Conservation (phyloP, 1,139 yeast genomes). For the Meyerozyma elateridarum region DNA sequence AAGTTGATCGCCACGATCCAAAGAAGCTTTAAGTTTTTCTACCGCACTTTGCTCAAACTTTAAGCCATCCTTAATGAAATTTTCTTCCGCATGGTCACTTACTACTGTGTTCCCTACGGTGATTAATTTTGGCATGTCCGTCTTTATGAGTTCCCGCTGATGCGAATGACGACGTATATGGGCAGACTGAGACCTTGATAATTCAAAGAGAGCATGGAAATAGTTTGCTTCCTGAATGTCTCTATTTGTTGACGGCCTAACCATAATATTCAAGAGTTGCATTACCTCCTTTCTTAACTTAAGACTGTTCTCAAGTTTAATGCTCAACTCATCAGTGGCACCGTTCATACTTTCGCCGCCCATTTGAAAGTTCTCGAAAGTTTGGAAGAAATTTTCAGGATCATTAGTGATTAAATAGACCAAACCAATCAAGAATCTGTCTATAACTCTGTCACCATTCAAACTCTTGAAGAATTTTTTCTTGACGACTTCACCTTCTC, state of each 20-base stretch:
- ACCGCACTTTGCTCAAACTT: conserved; percentile 32
- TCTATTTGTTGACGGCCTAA: conserved; percentile 5
- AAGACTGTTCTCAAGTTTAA: background rate
- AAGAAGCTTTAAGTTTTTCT: conserved; percentile 14
- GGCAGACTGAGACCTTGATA: conserved; percentile 21
- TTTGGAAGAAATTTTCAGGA: conserved; percentile 18
- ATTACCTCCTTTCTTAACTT: background rate
- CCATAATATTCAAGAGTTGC: background rate
- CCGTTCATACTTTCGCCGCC: background rate
- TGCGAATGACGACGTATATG: conserved; percentile 8
- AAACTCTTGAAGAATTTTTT: conserved; percentile 21
- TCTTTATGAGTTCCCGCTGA: conserved; percentile 7
- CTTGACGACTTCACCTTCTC: conserved; percentile 21
- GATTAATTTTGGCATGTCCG: conserved; percentile 6
- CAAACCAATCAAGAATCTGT: conserved; percentile 32
- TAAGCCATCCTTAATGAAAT: conserved; percentile 16
- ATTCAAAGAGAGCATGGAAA: conserved; percentile 31
- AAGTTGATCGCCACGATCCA: background rate
- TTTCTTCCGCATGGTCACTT: background rate
- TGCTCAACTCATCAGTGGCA: too few species aligned
- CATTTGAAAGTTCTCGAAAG: conserved; percentile 18
- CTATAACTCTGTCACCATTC: conserved; percentile 14
- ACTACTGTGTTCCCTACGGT: background rate
- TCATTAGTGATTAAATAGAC: conserved; percentile 29
- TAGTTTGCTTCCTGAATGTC: conserved; percentile 24